Conservation (phyloP, 2,329 filamentous ascomycete species). For the Trichophyton equinum region DNA sequence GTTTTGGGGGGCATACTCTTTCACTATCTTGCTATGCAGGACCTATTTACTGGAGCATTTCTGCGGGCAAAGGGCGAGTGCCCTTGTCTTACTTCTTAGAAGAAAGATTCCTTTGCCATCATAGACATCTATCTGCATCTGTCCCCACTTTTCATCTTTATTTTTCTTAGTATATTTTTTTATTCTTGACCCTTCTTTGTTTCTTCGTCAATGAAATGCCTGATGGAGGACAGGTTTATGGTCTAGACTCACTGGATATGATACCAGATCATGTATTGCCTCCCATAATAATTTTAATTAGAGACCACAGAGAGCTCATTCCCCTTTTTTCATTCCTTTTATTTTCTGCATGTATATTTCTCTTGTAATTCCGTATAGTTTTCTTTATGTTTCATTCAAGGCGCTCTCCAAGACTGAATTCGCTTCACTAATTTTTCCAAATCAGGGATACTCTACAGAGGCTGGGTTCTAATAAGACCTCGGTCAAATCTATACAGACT, state of each 20-base stretch:
- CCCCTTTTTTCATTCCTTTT: too few relatives aligned
- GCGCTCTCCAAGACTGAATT: background rate
- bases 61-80: slow-evolving; percentile 46
- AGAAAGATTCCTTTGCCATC: background rate
- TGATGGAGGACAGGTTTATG: background rate
- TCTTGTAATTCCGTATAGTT: background rate
- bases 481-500: background rate
- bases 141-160: background rate
- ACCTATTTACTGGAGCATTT: slow-evolving; percentile 76
- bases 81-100: slow-evolving; percentile 6
- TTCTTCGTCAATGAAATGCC: background rate
- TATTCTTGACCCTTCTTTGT: background rate
- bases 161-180: background rate
- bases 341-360: background rate
- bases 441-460: background rate
- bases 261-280: background rate
- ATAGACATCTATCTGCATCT: background rate
- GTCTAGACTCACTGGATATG: slow-evolving; percentile 1
- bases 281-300: slow-evolving; percentile 1
- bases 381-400: background rate
- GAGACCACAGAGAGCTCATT: background rate
- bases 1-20: slow-evolving; percentile 94
- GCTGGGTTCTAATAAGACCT: too few relatives aligned
- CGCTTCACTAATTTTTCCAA: background rate
- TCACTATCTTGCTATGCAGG: slow-evolving; percentile 91